phyloP scores from a whole-genome alignment of 176 grass and related monocot genomes.

The Thalia dealbata region DNA sequence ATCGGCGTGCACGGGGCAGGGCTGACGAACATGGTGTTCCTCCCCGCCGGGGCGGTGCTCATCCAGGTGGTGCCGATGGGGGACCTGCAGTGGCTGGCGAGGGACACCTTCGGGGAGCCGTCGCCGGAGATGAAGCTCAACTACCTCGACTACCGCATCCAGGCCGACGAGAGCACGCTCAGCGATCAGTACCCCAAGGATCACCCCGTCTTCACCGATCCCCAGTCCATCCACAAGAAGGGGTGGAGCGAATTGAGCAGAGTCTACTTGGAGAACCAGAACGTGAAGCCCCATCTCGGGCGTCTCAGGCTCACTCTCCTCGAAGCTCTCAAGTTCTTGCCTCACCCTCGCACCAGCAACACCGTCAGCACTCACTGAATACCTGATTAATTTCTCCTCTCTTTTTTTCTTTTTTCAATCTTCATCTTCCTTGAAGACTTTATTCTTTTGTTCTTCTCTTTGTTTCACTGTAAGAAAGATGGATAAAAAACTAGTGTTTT shows the following conservation, averaged over 20 bases:
- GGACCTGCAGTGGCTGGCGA: constrained; percentile 66
- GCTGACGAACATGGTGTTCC: constrained; percentile 94
- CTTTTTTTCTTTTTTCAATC: background rate
- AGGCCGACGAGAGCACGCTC: constrained; percentile 71
- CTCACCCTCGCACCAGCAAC: background rate
- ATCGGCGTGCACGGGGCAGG: constrained; percentile 66
- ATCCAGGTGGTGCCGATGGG: constrained; percentile 85
- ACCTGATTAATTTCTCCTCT: background rate
- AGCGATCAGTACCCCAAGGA: constrained; percentile 70
- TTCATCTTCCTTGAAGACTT: background rate
- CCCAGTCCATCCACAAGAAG: constrained; percentile 63
- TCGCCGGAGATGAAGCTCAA: constrained; percentile 66
- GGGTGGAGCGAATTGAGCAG: constrained; percentile 78
- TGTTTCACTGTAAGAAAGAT: background rate
- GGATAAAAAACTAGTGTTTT: background rate
- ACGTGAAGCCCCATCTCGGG: constrained; percentile 50
- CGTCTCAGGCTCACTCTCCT: constrained; percentile 37
- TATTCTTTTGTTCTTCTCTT: background rate
- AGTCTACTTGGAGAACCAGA: constrained; percentile 85
- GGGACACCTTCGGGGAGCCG: constrained; percentile 63
- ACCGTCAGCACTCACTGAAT: no score
- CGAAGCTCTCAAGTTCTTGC: constrained; percentile 44
- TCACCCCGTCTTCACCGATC: constrained; percentile 66
- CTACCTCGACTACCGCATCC: constrained; percentile 82
- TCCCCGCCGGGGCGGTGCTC: constrained; percentile 52